phyloP scores from a whole-genome alignment of 345 rosid genomes.

The Lepidium didymum region DNA sequence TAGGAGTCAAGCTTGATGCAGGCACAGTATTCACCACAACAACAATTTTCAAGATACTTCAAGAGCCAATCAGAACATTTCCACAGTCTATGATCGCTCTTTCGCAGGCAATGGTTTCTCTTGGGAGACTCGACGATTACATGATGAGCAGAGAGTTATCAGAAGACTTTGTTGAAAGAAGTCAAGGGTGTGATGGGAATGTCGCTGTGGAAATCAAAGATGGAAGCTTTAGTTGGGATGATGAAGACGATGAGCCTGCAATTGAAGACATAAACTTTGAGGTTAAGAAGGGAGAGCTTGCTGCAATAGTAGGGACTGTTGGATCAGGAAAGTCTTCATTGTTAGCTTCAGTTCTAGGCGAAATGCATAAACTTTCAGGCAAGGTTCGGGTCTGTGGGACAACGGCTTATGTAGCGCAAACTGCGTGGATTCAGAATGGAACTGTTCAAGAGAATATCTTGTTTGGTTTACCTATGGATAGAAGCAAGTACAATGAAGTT shows the following conservation, averaged over 20 bases:
- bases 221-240: conserved; percentile 84
- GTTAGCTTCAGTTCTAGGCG: conserved; percentile 79
- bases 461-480: conserved; percentile 77
- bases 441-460: conserved; percentile 85
- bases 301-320: conserved; percentile 88
- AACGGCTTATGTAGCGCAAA: conserved; percentile 92
- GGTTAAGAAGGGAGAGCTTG: conserved; percentile 67
- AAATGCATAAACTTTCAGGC: conserved; percentile 86
- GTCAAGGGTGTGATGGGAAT: conserved; percentile 45
- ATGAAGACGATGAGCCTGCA: conserved; percentile 61
- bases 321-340: conserved; percentile 93
- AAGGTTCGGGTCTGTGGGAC: conserved; percentile 73
- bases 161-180: conserved; percentile 50
- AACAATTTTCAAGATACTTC: conserved; percentile 74
- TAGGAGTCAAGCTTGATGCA: conserved; percentile 73
- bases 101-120: conserved; percentile 89
- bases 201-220: conserved; percentile 60
- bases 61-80: conserved; percentile 83
- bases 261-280: conserved; percentile 55
- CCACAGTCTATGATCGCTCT: conserved; percentile 93
- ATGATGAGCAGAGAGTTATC: conserved; percentile 74
- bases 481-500: conserved; percentile 54
- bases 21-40: conserved; percentile 91
- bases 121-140: conserved; percentile 64
- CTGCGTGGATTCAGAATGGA: conserved; percentile 93